Evolutionary conservation across 176 grass and related monocot genomes (phyloP).

Genomic region (Chloris gayana): DNA sequence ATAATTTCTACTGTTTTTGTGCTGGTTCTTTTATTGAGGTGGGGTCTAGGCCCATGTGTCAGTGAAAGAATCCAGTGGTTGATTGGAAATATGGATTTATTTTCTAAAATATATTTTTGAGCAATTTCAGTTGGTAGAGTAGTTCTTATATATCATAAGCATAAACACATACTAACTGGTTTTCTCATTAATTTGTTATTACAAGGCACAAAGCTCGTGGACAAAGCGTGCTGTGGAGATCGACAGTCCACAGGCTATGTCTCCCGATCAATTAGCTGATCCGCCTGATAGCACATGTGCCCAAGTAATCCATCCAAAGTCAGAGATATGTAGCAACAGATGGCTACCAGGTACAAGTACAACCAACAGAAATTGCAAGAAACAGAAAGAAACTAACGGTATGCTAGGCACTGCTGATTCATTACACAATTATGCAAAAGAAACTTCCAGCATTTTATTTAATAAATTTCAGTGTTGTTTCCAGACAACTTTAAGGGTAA

Average conservation of each 20-base stretch:
- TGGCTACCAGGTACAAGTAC: constrained; percentile 43
- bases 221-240: constrained; percentile 77
- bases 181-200: constrained; percentile 41
- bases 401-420: constrained; percentile 27
- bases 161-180: neutral
- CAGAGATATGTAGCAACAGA: constrained; percentile 58
- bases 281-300: constrained; percentile 80
- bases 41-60: neutral
- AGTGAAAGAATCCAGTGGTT: constrained; percentile 5
- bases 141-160: constrained; percentile 13
- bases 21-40: neutral
- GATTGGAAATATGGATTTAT: neutral
- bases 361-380: constrained; percentile 42
- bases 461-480: constrained; percentile 30
- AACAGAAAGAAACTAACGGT: constrained; percentile 64
- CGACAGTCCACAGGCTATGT: constrained; percentile 67
- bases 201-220: constrained; percentile 73
- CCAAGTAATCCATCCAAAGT: constrained; percentile 63
- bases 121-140: neutral
- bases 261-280: constrained; percentile 66
- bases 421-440: constrained; percentile 12
- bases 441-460: neutral
- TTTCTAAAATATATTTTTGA: too few relatives aligned
- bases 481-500: constrained; percentile 70
- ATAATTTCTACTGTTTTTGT: neutral